phyloP scores from a whole-genome alignment of 768 basidiomycete species.

The Naganishia vaughanmartiniae region DNA sequence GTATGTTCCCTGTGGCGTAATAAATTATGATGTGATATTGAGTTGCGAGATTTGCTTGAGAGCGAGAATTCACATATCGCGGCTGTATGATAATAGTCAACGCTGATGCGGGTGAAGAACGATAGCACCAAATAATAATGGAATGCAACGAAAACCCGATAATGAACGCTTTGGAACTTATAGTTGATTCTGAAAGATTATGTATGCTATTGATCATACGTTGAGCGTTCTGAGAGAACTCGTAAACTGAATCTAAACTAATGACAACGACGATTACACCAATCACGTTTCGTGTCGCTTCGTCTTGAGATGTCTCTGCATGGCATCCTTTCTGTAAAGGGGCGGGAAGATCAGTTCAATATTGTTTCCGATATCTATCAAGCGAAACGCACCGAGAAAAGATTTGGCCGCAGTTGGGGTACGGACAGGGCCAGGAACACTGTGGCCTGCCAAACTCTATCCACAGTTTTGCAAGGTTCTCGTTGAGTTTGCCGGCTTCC shows the following conservation, averaged over 20 bases:
- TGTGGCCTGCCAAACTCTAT: slow-evolving; percentile 33
- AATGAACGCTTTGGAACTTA: background rate
- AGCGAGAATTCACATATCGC: no score
- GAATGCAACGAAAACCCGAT: no score
- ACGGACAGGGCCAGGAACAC: slow-evolving; percentile 31
- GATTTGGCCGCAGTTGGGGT: slow-evolving; percentile 30
- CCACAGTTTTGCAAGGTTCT: slow-evolving; percentile 28
- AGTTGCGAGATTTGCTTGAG: background rate
- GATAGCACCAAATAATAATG: no score
- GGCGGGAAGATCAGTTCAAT: background rate
- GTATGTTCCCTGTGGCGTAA: slow-evolving; percentile 19
- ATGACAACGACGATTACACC: background rate
- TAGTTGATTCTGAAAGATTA: background rate
- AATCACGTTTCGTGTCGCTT: slow-evolving; percentile 22
- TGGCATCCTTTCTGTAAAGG: slow-evolving; percentile 30
- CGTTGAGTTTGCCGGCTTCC: slow-evolving; percentile 26
- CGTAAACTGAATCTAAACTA: background rate
- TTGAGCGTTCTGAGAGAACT: background rate
- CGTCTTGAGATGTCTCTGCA: slow-evolving; percentile 34
- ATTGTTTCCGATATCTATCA: background rate
- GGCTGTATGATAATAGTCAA: background rate
- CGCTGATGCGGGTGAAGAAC: background rate
- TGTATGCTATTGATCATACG: background rate
- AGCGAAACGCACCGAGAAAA: slow-evolving; percentile 27
- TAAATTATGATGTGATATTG: background rate